Conservation (phyloP, 495 filamentous ascomycete genomes). For the Aspergillus incahuasiensis region DNA sequence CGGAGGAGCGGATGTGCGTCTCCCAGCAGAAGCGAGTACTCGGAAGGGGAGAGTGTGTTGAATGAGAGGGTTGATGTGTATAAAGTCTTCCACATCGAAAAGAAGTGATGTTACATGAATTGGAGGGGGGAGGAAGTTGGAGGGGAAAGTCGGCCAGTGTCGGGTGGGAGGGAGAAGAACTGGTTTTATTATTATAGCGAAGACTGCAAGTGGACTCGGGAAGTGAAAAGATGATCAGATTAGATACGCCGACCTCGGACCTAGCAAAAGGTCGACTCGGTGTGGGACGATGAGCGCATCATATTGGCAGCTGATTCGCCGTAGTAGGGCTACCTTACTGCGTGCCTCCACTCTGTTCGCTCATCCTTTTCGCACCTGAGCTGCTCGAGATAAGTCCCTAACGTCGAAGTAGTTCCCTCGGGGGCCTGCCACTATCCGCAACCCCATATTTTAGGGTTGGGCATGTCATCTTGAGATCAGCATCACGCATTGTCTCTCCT, state of each 20-base stretch:
- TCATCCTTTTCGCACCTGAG: background rate
- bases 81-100: background rate
- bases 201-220: constrained; percentile 7
- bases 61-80: background rate
- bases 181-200: constrained; percentile 4
- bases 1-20: constrained; percentile 42
- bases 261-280: background rate
- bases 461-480: background rate
- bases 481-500: background rate
- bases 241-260: constrained; percentile 20
- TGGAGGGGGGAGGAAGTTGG: background rate
- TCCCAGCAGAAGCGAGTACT: constrained; percentile 30
- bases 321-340: background rate
- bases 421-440: background rate
- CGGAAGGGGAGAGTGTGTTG: background rate
- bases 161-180: constrained; percentile 9
- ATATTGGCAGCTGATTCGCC: background rate
- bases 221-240: constrained; percentile 38
- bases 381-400: too few species aligned
- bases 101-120: background rate
- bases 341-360: background rate
- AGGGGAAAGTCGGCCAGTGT: background rate
- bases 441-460: constrained; percentile 4
- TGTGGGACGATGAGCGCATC: background rate
- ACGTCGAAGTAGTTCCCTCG: background rate